Base-by-base conservation (phyloP, 345 rosid genomes). In the Linum trigynum region DNA sequence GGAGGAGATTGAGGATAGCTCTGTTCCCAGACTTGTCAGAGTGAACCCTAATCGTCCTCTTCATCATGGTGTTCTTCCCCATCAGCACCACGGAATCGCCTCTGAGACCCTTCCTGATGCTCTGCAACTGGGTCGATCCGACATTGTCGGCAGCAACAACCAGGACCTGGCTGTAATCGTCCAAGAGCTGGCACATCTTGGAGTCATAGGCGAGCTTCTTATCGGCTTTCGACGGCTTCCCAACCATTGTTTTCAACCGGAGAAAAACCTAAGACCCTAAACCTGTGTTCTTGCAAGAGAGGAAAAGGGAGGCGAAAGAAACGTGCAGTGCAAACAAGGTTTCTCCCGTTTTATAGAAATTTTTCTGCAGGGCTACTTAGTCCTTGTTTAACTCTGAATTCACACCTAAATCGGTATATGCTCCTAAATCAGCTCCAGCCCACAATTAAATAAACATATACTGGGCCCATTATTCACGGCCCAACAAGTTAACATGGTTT, bases 51-150 rank as follows among this genome's bases (percentile, higher is more conserved):
- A 57, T 57, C 16, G 61, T 17, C 61, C 61, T 57, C 61, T 57
- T 57, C 61, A 57, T 57, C 61, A 57, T 57, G 11, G 61, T 57
- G 38, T 57, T 57, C 61, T 57, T 57, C 32, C 61, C 61, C 61
- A 57, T 57, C 32, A 57, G 36, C 7, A 57, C 61, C 10, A 57
- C 61, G 5, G 61, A 57, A 37, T 57, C 61, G 9, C 61, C 61
- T 7, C 61, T 32, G 32, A 57, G 23, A 15, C 61, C 61, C 61
- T 37, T 57, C 38, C 61, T 7, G 37, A 57, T 57, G 61, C 23
- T 57, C 61, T 57, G 61, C 10, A 57, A 37, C 61, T 57, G 61
- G 61, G 36, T 57, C 36, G 61, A 57, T 37, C 61, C 61, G 38
- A 57, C 61, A 9, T 57, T 57, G 61, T 57, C 61, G 11, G 61